These are phyloP conservation scores for Trametes sp. DNA, from an alignment of 1,284 basidiomycete genomes.

Conservation along the genomic window DNA sequence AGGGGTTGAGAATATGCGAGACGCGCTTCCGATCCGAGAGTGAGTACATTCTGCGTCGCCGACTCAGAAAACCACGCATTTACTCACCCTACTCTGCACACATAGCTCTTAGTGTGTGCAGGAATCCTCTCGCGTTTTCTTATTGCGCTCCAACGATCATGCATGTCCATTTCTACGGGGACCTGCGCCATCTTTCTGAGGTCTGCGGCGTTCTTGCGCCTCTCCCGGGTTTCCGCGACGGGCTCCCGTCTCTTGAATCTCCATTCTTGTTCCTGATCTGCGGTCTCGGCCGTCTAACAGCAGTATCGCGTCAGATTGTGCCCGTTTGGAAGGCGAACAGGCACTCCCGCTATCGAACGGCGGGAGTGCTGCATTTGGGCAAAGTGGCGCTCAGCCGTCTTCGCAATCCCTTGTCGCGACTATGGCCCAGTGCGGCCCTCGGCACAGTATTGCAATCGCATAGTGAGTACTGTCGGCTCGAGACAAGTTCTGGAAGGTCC, in stretches of 20 bases:
- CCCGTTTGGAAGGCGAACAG: background rate
- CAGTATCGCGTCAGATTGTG: slow-evolving; percentile 1
- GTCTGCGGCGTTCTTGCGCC: background rate
- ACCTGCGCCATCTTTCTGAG: slow-evolving; percentile 1
- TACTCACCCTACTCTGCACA: background rate
- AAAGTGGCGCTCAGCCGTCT: background rate
- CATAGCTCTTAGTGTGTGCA: background rate
- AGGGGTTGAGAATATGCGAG: too few species aligned
- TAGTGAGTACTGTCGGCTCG: background rate
- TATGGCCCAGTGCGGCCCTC: background rate
- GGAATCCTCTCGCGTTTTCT: background rate
- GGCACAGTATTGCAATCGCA: background rate
- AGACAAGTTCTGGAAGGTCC: background rate
- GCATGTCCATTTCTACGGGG: slow-evolving; percentile 1
- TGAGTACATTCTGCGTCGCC: too few species aligned
- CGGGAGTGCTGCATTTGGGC: background rate
- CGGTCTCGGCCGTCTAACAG: background rate
- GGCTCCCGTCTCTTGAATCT: slow-evolving; percentile 3
- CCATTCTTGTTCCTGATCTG: slow-evolving; percentile 4
- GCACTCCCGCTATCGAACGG: background rate
- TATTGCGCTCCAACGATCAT: background rate
- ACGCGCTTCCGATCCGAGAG: too few species aligned
- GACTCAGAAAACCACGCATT: too few species aligned
- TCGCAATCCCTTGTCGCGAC: background rate
- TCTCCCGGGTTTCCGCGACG: background rate